Base-by-base conservation (phyloP, 1,284 basidiomycete genomes). In the Ustanciosporium gigantosporum region DNA sequence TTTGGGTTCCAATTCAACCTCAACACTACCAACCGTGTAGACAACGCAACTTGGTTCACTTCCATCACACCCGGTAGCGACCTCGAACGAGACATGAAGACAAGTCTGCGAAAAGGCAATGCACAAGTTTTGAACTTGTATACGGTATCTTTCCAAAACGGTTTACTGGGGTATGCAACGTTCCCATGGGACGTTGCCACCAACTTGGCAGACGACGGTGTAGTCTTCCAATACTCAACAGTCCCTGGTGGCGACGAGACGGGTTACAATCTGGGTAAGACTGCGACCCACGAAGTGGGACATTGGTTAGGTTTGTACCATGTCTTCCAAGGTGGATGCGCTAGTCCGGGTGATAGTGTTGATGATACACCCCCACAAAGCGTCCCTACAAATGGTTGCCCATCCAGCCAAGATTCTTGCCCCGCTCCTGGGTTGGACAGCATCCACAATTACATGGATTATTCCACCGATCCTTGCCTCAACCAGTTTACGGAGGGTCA, bases 261-360 rank as follows among this genome's bases (percentile, higher is more conserved):
- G 21, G 78, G 79, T 46, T 84, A 82, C 76, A 81, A 84, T 70
- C 68, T 80, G 49, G 83, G 83, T 41, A 61, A 82, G 79, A 85
- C 84, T 9, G 68, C 82, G 32, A 83, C 83, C 4, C 84, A 85
- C 67, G 84, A 85, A 71, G 82, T 81, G 36, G 67, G 61, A 2
- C 56, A 66, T 35, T 73, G 67, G 68, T 35, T 84, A 60, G 83
- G 84, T 25, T 79, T 84, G 27, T 84, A 83, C 76, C 84, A 85
- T 70, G 83, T 83, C 25, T 85, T 84, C 79, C 82, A 85, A 66
- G 83, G 83, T 22, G 83, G 84, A 4, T 85, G 83, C 79, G 61
- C 57, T 25, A 79, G 79, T 29, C 45, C 77, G 15, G 84, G 84
- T 14, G 84, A 85, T 67, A 67, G 52, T 29, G 83, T 85, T 42